Evolutionary conservation across 208 protist genomes (phyloP).

Genomic region (Trypanosoma melophagium): DNA sequence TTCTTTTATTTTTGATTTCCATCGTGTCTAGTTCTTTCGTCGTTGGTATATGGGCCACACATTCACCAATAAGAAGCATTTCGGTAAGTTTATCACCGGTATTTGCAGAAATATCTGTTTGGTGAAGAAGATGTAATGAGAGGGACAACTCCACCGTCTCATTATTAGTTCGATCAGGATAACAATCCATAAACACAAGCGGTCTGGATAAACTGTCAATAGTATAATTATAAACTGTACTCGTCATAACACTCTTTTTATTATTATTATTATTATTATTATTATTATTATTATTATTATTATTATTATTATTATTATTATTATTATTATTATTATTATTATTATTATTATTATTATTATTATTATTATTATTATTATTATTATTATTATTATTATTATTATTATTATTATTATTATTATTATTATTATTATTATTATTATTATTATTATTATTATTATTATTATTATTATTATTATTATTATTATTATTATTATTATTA

Average conservation of each 20-base stretch:
- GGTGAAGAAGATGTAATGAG: neutral
- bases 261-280: neutral
- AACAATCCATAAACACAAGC: no score
- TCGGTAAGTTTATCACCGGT: neutral
- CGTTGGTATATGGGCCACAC: neutral
- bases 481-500: no score
- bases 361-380: neutral
- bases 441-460: neutral
- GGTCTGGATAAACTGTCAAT: no score
- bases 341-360: neutral
- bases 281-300: neutral
- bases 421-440: neutral
- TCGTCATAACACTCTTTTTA: neutral
- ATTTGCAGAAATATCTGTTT: neutral
- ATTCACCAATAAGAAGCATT: neutral
- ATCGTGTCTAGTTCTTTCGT: neutral
- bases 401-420: no score
- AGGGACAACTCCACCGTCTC: neutral
- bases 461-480: no score
- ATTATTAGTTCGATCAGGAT: no score
- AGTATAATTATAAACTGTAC: no score
- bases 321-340: neutral
- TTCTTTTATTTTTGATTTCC: neutral
- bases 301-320: no score
- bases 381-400: neutral